These are phyloP conservation scores for Magnaporthiopsis rhizophila DNA, from an alignment of 2,329 filamentous ascomycete genomes.

Conservation along the genomic window DNA sequence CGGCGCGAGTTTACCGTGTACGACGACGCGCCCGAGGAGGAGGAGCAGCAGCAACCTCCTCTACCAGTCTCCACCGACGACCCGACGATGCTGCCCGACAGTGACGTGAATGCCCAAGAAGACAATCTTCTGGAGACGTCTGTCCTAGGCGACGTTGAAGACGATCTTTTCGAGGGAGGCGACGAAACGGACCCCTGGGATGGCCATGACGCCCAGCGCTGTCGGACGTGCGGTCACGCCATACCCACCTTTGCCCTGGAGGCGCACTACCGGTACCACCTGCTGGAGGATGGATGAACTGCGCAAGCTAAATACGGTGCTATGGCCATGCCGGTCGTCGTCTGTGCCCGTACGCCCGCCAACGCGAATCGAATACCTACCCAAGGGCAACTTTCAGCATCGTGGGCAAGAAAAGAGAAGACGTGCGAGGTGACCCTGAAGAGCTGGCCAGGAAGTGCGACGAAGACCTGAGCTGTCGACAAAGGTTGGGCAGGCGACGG, in stretches of 20 bases:
- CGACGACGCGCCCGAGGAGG: slow-evolving; percentile 20
- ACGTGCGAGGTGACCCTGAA: too few species aligned
- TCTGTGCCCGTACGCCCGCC: too few species aligned
- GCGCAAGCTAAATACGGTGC: too few species aligned
- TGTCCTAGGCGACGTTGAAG: not conserved
- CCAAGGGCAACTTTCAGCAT: too few species aligned
- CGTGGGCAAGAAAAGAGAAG: too few species aligned
- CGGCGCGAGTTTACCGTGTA: slow-evolving; percentile 59
- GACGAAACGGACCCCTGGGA: slow-evolving; percentile 5
- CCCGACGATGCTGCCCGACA: not conserved
- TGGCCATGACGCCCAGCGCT: slow-evolving; percentile 13
- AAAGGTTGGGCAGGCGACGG: too few species aligned
- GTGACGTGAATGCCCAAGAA: not conserved
- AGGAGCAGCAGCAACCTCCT: not conserved
- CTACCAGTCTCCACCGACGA: not conserved
- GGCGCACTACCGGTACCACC: slow-evolving; percentile 22
- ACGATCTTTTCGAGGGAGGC: slow-evolving; percentile 3
- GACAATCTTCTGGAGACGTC: not conserved
- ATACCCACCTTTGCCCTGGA: slow-evolving; percentile 20
- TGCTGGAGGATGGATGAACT: slow-evolving; percentile 10
- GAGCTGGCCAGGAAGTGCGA: too few species aligned
- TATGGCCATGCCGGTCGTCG: too few species aligned
- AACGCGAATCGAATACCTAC: too few species aligned
- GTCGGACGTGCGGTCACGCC: slow-evolving; percentile 17
- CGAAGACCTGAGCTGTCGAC: too few species aligned